Evolutionary conservation across 257 asterid genomes (phyloP).

Genomic region (Solanum sitiens): DNA sequence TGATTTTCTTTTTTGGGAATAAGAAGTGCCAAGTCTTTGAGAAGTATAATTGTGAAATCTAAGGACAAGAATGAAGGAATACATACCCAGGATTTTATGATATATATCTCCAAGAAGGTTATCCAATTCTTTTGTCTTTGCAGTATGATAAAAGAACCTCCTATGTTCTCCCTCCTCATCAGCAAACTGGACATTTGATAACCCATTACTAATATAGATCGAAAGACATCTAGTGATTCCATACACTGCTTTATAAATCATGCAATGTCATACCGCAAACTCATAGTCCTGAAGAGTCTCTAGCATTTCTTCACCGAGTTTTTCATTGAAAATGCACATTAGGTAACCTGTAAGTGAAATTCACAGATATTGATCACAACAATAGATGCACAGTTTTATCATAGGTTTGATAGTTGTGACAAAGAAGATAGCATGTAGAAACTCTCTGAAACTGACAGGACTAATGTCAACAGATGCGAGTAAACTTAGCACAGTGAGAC

Average conservation of each 20-base stretch:
- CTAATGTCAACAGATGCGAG: neutral
- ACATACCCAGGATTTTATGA: slow-evolving; percentile 86
- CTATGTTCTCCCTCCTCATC: slow-evolving; percentile 74
- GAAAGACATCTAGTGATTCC: neutral
- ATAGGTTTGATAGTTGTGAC: neutral
- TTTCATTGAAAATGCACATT: slow-evolving; percentile 81
- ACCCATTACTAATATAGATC: slow-evolving; percentile 15
- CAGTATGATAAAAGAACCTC: slow-evolving; percentile 81
- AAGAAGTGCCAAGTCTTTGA: neutral
- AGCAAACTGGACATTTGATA: slow-evolving; percentile 47
- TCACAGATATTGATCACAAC: neutral
- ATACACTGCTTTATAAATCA: neutral
- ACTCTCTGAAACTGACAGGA: neutral
- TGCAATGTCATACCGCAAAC: slow-evolving; percentile 60
- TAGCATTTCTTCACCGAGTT: slow-evolving; percentile 49
- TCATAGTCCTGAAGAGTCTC: slow-evolving; percentile 79
- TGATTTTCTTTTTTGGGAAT: neutral
- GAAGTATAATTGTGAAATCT: slow-evolving; percentile 2
- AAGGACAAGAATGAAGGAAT: slow-evolving; percentile 1
- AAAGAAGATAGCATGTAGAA: neutral
- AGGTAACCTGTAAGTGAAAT: slow-evolving; percentile 68
- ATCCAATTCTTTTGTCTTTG: slow-evolving; percentile 86
- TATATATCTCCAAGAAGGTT: slow-evolving; percentile 86
- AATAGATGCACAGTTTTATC: neutral
- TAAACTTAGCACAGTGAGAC: neutral